phyloP scores from a whole-genome alignment of 305 asterid species.

The Fraxinus ornus region DNA sequence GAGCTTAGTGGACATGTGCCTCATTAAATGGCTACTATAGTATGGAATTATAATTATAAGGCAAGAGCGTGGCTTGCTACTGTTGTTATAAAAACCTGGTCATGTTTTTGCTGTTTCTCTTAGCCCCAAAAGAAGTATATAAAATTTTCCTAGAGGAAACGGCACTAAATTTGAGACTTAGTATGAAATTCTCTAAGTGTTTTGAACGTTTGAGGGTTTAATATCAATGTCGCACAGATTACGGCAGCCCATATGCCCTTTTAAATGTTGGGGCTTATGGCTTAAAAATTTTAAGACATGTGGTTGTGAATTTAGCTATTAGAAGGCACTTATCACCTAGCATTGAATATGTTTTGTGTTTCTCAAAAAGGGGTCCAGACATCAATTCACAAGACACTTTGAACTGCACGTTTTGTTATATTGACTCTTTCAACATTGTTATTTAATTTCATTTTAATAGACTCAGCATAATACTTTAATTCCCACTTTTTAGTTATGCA shows the following conservation, averaged over 20 bases:
- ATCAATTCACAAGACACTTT: not conserved
- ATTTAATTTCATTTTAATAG: not conserved
- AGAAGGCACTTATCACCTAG: not conserved
- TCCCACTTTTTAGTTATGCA: not conserved
- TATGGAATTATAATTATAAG: not conserved
- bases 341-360: not conserved
- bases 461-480: not conserved
- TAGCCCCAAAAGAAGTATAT: slow-evolving; percentile 1
- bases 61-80: slow-evolving; percentile 15
- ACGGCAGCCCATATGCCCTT: not conserved
- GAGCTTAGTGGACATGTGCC: not conserved
- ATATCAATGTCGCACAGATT: slow-evolving; percentile 8
- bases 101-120: not conserved
- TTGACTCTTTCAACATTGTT: not conserved
- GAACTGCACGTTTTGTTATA: not conserved
- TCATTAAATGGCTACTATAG: not conserved
- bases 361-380: not conserved
- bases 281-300: not conserved
- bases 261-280: not conserved
- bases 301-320: not conserved
- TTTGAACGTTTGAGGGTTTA: not conserved
- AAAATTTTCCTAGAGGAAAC: slow-evolving; percentile 13
- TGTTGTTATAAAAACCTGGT: not conserved
- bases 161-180: not conserved
- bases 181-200: slow-evolving; percentile 6